Percentiles rank a stretch among this genome's conserved stretches.
phyloP scores from a whole-genome alignment of 805 yeast species.

The Starmerella riodocensis region DNA sequence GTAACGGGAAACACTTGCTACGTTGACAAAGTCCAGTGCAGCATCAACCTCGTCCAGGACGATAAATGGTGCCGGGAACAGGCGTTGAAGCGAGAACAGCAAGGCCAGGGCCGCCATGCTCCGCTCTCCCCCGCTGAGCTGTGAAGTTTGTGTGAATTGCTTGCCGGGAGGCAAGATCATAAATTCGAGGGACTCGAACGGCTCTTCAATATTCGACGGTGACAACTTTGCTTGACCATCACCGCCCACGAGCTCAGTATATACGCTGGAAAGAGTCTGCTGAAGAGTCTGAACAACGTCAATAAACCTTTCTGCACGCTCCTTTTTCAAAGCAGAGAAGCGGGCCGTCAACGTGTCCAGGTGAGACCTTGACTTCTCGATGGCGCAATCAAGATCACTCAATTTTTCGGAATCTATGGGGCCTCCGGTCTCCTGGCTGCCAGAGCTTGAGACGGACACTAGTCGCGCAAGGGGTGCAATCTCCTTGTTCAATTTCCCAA shows the following conservation, averaged over 20 bases:
- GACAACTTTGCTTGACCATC: constrained; percentile 66
- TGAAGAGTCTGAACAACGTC: constrained; percentile 68
- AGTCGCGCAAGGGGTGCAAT: constrained; percentile 8
- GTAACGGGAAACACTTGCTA: constrained; percentile 73
- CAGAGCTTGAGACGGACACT: background rate
- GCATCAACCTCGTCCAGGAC: constrained; percentile 98
- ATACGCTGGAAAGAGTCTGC: constrained; percentile 55
- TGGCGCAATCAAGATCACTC: constrained; percentile 3
- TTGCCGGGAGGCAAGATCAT: constrained; percentile 96
- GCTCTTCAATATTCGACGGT: constrained; percentile 79
- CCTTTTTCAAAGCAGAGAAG: constrained; percentile 46
- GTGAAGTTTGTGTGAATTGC: constrained; percentile 81
- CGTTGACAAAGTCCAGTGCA: constrained; percentile 83
- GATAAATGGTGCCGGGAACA: constrained; percentile 88
- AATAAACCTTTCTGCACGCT: constrained; percentile 52
- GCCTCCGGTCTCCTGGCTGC: background rate
- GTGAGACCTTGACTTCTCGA: constrained; percentile 7
- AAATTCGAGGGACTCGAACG: constrained; percentile 75
- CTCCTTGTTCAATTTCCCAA: constrained; percentile 1
- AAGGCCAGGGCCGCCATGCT: constrained; percentile 92
- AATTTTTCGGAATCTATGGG: background rate
- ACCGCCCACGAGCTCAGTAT: constrained; percentile 73
- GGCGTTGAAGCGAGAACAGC: constrained; percentile 79
- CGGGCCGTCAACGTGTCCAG: constrained; percentile 6
- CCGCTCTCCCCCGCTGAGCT: constrained; percentile 91